Base-by-base conservation (phyloP, 352 stramenopile species). In the Pythium insidiosum region DNA sequence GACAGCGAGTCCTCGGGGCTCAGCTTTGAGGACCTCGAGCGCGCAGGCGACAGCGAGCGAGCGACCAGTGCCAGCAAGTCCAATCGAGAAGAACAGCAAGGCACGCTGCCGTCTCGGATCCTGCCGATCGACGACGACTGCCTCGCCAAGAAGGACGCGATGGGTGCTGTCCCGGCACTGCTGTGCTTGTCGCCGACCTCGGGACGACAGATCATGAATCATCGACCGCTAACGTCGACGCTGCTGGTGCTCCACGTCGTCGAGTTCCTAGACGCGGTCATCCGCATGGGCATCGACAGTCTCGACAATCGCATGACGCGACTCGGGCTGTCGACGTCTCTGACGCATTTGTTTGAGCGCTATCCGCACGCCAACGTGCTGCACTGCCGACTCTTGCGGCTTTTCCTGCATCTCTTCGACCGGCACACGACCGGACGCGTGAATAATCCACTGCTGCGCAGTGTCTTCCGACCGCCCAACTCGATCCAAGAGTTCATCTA, bases 391-490 rank as follows among this genome's bases (percentile, higher is more conserved):
- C 46, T 89, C 13, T 63, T 89, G 10, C 80, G 83, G 45, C 44
- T 89, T 0, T 84, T 83, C 25, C 45, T 89, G 35, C 76, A 78
- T 18, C 51, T 89, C 2, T 52, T 87, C 23, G 76, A 87, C 48
- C 69, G 76, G 30, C 66, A 71, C 10, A 68, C 69, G 5, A 72
- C 66, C 31, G 73, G 66, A 5, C 61, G 72, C 4, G 69, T 89
- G 19, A 89, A 82, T 41, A 89, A 89, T n/a, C 76, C 76, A 9
- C 60, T 89, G 0, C 33, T 89, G 25, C 65, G 73, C 21, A 87
- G 71, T 43, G 57, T 89, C 12, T 87, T 89, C 38, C 73, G 69
- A 4, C 78, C 71, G 0, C 76, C 73, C 2, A 66, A 79, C 43
- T 87, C 73, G 1, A 62, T 89, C 16, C 50, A 86, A 34, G 62